A percentile compares a stretch with the other conserved stretches of the same genome.
Evolutionary conservation across 2,329 filamentous ascomycete genomes (phyloP).

Genomic region (Fusarium palustre): DNA sequence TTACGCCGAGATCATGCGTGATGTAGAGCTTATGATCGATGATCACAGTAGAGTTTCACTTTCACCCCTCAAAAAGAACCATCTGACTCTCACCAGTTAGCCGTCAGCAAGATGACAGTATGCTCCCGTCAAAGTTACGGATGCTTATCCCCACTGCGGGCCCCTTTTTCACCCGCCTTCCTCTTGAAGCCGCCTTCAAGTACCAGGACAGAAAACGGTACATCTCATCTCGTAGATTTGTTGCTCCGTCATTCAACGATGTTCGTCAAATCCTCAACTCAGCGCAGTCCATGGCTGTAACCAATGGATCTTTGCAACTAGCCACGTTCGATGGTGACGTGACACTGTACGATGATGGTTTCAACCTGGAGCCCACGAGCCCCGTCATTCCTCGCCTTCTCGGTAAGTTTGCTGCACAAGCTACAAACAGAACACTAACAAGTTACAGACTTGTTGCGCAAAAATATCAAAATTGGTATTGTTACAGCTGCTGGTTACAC

Average conservation of each 20-base stretch:
- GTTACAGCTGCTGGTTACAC: constrained; percentile 97
- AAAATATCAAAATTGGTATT: constrained; percentile 88
- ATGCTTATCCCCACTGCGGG: constrained; percentile 91
- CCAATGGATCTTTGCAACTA: constrained; percentile 80
- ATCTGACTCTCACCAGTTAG: constrained; percentile 64
- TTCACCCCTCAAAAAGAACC: background rate
- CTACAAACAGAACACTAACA: constrained; percentile 7
- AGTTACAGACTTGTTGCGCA: constrained; percentile 72
- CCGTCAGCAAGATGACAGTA: constrained; percentile 73
- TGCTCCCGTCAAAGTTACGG: constrained; percentile 87
- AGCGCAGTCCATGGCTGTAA: constrained; percentile 92
- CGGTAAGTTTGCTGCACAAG: constrained; percentile 49
- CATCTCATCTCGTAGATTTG: constrained; percentile 92
- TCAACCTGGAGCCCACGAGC: constrained; percentile 79
- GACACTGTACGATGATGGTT: constrained; percentile 92
- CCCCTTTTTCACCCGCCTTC: constrained; percentile 91
- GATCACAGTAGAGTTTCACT: constrained; percentile 77
- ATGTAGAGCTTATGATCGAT: constrained; percentile 90
- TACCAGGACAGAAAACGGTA: constrained; percentile 87
- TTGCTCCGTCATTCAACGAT: constrained; percentile 97
- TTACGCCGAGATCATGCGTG: constrained; percentile 94
- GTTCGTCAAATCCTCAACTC: constrained; percentile 93
- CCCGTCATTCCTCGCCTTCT: constrained; percentile 77
- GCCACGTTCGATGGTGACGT: constrained; percentile 98
- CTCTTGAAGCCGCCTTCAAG: constrained; percentile 88